phyloP scores from a whole-genome alignment of 2,329 filamentous ascomycete genomes.

The Coniella lustricola region DNA sequence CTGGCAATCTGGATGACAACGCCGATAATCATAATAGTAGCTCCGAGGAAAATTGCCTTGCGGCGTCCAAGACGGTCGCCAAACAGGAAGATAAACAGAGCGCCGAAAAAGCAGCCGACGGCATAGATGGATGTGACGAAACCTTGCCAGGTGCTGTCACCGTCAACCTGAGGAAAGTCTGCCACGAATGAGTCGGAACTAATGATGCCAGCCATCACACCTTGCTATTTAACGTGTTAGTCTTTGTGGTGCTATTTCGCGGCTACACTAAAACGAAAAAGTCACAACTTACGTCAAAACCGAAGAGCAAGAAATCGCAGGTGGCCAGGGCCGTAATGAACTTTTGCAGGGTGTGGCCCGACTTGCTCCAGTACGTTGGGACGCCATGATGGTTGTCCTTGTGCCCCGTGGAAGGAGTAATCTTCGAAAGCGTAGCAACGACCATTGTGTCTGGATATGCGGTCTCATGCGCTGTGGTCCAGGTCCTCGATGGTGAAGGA shows the following conservation, averaged over 20 bases:
- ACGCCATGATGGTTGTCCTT: conserved; percentile 16
- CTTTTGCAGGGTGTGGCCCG: conserved; percentile 13
- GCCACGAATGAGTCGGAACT: conserved; percentile 5
- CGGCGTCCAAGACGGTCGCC: conserved; percentile 50
- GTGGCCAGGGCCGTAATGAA: conserved; percentile 13
- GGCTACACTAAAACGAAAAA: neutral
- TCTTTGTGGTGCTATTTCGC: neutral
- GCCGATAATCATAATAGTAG: conserved; percentile 46
- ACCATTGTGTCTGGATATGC: conserved; percentile 11
- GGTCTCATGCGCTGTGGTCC: neutral
- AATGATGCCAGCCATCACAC: conserved; percentile 16
- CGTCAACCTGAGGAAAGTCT: conserved; percentile 26
- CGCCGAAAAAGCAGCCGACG: conserved; percentile 35
- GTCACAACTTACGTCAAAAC: conserved; percentile 14
- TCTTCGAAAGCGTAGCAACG: conserved; percentile 3
- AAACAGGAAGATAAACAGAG: conserved; percentile 31
- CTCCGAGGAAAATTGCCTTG: conserved; percentile 46
- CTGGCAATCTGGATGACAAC: conserved; percentile 46
- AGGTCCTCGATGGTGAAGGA: neutral
- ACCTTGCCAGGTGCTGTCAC: conserved; percentile 26
- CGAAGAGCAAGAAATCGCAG: conserved; percentile 13
- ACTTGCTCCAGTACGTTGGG: conserved; percentile 16
- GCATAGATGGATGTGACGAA: conserved; percentile 36
- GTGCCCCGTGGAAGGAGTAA: conserved; percentile 13
- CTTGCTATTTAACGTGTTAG: conserved; percentile 10